Base-by-base conservation (phyloP, 2,329 filamentous ascomycete genomes). In the Diaporthe citriasiana region DNA sequence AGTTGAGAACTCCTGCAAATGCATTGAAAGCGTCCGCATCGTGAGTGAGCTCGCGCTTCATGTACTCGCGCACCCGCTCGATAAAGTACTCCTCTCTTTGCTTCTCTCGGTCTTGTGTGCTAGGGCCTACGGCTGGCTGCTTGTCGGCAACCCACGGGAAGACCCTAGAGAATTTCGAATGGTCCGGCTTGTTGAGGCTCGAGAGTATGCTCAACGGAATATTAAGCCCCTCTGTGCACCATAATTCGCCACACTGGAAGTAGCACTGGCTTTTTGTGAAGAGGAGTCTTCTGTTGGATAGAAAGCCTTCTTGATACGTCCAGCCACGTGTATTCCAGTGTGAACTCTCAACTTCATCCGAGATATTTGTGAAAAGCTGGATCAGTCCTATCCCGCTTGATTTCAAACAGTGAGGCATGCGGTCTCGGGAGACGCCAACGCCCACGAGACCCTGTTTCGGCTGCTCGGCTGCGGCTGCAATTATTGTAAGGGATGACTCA, bases 201-300 rank as follows among this genome's bases (percentile, higher is more conserved):
- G 69, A 63, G 19, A 71, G 69, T 38, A 47, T 63, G 22, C 13
- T 33, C 35, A 63, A 13, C 33, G 56, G 69, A 25, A 71, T 19
- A 9, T 40, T 63, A 9, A 71, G 56, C 7, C 56, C 69, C 15
- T 71, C 69, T 35, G 69, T 53, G 47, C 69, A 71, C 69, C 69
- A 71, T 5, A 60, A 25, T 40, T 73, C 53, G 22, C 56, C 55
- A 51, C 83, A 85, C 51, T 85, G 81, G 79, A 82, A 84, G 70
- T 83, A 84, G 78, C 83, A 82, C 72, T 84, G 82, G 45, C 81
- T 78, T n/a, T 82, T 79, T 7, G 83, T 84, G 45, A 85, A 85
- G 51, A 84, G 78, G 10, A 85, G 80, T 3, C 83, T 79, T 17
- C 83, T 80, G 13, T 81, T 77, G 15, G 83, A 81, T 5, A 84